These are phyloP conservation scores for Eutypella sp. DNA, from an alignment of 2,329 filamentous ascomycete species.

Conservation along the genomic window DNA sequence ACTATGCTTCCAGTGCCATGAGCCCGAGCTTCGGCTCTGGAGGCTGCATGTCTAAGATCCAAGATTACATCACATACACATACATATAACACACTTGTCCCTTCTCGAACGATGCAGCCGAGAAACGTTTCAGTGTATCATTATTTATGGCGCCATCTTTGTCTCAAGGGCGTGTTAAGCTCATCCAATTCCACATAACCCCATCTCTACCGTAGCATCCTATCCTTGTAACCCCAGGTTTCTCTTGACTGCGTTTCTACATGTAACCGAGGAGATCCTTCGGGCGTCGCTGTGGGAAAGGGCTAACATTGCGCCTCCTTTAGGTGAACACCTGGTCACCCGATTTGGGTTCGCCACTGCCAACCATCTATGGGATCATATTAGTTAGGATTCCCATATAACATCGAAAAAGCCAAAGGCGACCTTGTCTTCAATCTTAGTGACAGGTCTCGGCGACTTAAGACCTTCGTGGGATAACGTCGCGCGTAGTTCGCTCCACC, in stretches of 20 bases:
- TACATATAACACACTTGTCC: not conserved
- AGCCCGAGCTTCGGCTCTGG: not conserved
- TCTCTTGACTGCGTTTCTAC: not conserved
- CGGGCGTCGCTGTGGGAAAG: not conserved
- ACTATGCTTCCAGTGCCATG: not conserved
- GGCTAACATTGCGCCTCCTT: not conserved
- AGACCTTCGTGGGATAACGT: not conserved
- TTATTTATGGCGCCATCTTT: not conserved
- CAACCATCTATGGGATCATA: not conserved
- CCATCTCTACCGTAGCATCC: not conserved
- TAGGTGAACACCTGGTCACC: not conserved
- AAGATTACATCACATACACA: not conserved
- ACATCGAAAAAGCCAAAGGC: not conserved
- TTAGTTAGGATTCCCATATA: not conserved
- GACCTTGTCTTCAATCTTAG: conserved; percentile 5
- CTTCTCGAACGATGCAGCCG: not conserved
- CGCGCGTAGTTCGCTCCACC: conserved; percentile 10
- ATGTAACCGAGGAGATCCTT: not conserved
- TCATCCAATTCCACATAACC: not conserved
- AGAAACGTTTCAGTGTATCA: not conserved
- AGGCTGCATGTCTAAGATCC: not conserved
- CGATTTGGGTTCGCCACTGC: not conserved
- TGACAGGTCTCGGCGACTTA: conserved; percentile 1
- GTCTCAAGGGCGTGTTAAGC: not conserved
- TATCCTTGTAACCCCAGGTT: not conserved